Percentiles rank a stretch among this genome's conserved stretches.
phyloP scores from a whole-genome alignment of 2,329 filamentous ascomycete genomes.

The Ophiostoma ips region DNA sequence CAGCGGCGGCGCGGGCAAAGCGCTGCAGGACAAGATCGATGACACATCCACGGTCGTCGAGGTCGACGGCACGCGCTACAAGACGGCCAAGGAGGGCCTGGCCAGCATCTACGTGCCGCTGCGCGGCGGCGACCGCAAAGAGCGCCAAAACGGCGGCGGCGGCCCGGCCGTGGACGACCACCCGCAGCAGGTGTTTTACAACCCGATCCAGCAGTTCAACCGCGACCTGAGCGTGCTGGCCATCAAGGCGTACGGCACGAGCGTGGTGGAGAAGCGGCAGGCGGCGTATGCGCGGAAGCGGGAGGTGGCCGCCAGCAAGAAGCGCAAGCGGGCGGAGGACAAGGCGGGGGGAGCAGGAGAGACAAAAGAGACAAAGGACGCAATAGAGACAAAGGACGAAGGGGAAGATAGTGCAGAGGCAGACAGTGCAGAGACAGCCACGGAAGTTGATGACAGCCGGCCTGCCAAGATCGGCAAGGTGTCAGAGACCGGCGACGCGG shows the following conservation, averaged over 20 bases:
- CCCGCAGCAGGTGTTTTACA: conserved; percentile 84
- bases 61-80: conserved; percentile 33
- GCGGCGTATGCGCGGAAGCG: conserved; percentile 41
- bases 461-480: conserved; percentile 4
- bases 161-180: conserved; percentile 39
- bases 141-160: conserved; percentile 19
- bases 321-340: conserved; percentile 25
- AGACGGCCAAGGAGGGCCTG: conserved; percentile 39
- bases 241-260: conserved; percentile 76
- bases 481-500: not conserved
- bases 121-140: conserved; percentile 21
- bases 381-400: not conserved
- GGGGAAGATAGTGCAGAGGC: not conserved
- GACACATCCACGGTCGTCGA: conserved; percentile 2
- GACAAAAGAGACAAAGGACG: not conserved
- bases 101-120: conserved; percentile 42
- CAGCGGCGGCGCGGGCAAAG: not conserved
- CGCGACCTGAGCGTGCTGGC: conserved; percentile 86
- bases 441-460: not conserved
- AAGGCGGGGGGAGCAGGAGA: not conserved
- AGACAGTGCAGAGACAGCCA: not conserved
- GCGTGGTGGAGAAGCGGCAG: conserved; percentile 35
- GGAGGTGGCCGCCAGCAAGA: conserved; percentile 30
- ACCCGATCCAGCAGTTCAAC: conserved; percentile 98
- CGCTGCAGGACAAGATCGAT: not conserved